Conservation (phyloP, 345 rosid species). For the Sonneratia caseolaris region DNA sequence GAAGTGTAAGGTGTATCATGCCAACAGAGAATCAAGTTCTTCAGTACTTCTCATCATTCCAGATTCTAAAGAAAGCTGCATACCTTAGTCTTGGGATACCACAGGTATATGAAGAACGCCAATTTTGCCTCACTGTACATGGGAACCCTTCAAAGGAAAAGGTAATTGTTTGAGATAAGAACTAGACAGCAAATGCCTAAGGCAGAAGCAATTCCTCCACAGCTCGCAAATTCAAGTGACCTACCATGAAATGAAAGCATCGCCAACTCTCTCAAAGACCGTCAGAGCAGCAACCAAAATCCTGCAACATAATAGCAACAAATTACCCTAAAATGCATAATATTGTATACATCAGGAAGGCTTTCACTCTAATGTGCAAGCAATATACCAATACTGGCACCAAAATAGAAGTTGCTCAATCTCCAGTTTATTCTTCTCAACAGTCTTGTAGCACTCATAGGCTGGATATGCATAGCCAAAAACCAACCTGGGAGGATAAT, state of each 20-base stretch:
- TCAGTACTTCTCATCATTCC: background rate
- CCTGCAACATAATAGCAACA: conserved; percentile 27
- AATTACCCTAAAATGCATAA: background rate
- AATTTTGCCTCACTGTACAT: conserved; percentile 65
- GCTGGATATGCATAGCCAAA: conserved; percentile 62
- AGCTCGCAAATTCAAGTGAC: conserved; percentile 1
- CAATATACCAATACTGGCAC: conserved; percentile 58
- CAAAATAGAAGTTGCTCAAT: conserved; percentile 54
- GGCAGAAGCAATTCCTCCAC: background rate
- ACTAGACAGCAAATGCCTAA: background rate
- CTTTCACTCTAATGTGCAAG: background rate
- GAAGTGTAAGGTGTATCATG: background rate
- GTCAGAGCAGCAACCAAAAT: conserved; percentile 54
- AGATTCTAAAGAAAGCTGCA: background rate
- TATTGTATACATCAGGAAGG: background rate
- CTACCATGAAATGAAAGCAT: conserved; percentile 60
- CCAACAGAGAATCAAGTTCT: background rate
- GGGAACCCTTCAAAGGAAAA: conserved; percentile 45
- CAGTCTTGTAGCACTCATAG: conserved; percentile 53
- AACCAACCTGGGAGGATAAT: conserved; percentile 27
- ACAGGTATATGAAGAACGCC: conserved; percentile 52
- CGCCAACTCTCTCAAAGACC: conserved; percentile 53
- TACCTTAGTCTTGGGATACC: conserved; percentile 64
- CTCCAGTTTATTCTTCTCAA: conserved; percentile 46
- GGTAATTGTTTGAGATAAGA: conserved; percentile 8